A percentile compares a stretch with the other conserved stretches of the same genome.
Conservation (phyloP, 805 yeast genomes). For the Candida verbasci region DNA sequence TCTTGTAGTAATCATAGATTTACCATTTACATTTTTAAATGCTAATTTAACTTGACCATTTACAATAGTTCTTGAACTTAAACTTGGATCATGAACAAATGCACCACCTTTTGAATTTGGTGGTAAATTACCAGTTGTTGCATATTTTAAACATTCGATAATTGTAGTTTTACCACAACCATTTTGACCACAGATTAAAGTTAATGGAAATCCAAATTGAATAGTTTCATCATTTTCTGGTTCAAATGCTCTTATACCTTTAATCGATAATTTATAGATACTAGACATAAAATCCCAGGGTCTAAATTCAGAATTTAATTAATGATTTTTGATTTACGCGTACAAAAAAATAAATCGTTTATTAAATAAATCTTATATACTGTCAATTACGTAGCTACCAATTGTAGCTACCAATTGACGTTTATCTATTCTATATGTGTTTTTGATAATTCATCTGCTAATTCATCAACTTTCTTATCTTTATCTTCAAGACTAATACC, state of each 20-base stretch:
- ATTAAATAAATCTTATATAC: too few species aligned
- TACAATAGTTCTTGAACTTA: constrained; percentile 70
- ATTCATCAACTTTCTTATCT: constrained; percentile 48
- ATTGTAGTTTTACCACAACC: constrained; percentile 97
- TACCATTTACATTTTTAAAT: constrained; percentile 66
- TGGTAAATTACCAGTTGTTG: constrained; percentile 93
- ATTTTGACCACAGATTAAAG: constrained; percentile 91
- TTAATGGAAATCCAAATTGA: constrained; percentile 84
- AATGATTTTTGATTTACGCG: too few species aligned
- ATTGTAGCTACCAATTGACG: too few species aligned
- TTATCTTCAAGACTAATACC: constrained; percentile 39
- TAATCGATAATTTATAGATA: constrained; percentile 47
- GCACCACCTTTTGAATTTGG: constrained; percentile 97
- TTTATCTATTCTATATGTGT: constrained; percentile 36
- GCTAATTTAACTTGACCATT: constrained; percentile 89
- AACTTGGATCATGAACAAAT: constrained; percentile 87
- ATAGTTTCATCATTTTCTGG: constrained; percentile 81
- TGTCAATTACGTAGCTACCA: too few species aligned
- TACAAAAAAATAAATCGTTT: not conserved
- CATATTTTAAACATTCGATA: constrained; percentile 89
- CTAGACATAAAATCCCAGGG: constrained; percentile 39
- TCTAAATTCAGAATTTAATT: too few species aligned
- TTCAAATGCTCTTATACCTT: constrained; percentile 89
- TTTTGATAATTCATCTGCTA: constrained; percentile 57
- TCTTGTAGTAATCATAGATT: constrained; percentile 81